A percentile compares a stretch with the other conserved stretches of the same genome.
Conservation (phyloP, 2,329 filamentous ascomycete genomes). For the Hansfordia pulvinata region DNA sequence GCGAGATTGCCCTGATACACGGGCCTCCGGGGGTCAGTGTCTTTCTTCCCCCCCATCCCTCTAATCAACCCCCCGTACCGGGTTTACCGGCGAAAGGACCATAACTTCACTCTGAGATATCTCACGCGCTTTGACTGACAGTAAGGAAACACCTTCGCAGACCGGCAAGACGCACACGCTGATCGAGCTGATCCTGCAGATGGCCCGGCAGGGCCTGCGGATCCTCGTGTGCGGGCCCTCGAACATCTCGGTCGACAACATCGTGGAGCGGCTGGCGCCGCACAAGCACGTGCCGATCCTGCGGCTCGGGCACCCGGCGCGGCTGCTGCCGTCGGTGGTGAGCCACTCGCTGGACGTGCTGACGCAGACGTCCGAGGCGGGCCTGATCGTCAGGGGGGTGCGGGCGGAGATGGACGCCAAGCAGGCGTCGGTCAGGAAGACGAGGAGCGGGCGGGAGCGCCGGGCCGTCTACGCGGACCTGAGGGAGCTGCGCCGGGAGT, state of each 20-base stretch:
- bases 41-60: background rate
- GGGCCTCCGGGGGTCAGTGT: constrained; percentile 66
- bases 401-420: constrained; percentile 87
- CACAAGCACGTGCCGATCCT: constrained; percentile 81
- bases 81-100: no score
- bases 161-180: constrained; percentile 96
- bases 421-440: constrained; percentile 79
- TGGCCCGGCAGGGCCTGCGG: constrained; percentile 59
- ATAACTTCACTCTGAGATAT: no score
- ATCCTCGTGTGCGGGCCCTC: constrained; percentile 92
- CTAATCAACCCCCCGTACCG: constrained; percentile 4
- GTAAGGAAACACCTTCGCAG: no score
- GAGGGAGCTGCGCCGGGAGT: constrained; percentile 77
- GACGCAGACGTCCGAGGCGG: constrained; percentile 81
- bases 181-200: constrained; percentile 88
- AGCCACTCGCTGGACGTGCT: constrained; percentile 85
- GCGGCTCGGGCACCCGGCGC: constrained; percentile 82
- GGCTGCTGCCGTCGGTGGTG: constrained; percentile 75
- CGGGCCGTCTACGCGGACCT: constrained; percentile 74
- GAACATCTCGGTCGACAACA: constrained; percentile 96
- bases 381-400: constrained; percentile 78
- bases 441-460: constrained; percentile 65
- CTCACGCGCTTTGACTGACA: no score
- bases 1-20: constrained; percentile 80
- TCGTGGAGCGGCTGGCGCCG: constrained; percentile 78